Evolutionary conservation across 345 rosid genomes (phyloP).

Genomic region (Triadica sebifera): DNA sequence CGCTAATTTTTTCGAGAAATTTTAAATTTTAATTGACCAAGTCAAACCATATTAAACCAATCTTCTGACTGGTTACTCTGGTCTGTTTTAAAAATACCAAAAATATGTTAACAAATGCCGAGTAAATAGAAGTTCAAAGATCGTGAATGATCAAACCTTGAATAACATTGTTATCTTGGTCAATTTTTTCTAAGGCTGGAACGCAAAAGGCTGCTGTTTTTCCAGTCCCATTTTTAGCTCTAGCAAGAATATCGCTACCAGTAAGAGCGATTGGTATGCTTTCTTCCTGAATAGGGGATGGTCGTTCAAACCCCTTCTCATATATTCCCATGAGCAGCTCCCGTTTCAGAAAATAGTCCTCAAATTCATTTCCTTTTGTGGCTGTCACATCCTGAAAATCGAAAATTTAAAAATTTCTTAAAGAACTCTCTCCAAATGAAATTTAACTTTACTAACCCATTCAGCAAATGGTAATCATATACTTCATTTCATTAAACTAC

Average conservation of each 20-base stretch:
- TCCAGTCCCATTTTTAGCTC: constrained; percentile 99
- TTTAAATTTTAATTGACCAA: neutral
- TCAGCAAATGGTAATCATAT: neutral
- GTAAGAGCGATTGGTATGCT: constrained; percentile 99
- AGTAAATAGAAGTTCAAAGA: neutral
- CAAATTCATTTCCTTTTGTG: constrained; percentile 97
- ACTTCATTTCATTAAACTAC: neutral
- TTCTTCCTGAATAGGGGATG: constrained; percentile 99
- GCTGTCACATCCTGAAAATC: constrained; percentile 90
- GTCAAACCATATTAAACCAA: neutral
- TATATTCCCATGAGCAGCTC: constrained; percentile 96
- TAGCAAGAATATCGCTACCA: constrained; percentile 98
- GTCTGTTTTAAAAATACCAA: neutral
- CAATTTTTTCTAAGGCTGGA: constrained; percentile 96
- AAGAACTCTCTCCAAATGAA: neutral
- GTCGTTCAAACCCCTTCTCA: constrained; percentile 98
- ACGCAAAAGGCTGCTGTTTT: constrained; percentile 98
- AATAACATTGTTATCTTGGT: constrained; percentile 85
- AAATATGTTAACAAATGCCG: neutral
- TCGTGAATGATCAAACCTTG: constrained; percentile 61
- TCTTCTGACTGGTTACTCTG: neutral
- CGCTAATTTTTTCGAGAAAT: neutral
- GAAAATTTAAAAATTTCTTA: neutral
- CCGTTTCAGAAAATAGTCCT: constrained; percentile 95
- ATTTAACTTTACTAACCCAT: neutral